phyloP scores from a whole-genome alignment of 2,329 filamentous ascomycete species.

The Penicillium oxalicum region DNA sequence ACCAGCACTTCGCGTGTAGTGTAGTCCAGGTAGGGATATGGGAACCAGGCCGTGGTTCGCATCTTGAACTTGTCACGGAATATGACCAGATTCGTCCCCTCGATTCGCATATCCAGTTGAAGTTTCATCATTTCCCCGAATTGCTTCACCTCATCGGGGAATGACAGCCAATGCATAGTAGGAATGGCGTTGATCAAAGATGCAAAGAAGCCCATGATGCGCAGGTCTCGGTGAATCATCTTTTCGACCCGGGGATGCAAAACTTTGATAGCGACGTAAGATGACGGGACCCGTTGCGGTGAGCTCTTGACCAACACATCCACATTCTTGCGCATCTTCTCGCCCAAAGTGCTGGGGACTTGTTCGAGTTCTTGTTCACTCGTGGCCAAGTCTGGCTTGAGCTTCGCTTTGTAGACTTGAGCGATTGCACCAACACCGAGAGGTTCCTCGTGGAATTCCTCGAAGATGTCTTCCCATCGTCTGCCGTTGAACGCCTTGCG shows the following conservation, averaged over 20 bases:
- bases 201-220: constrained; percentile 93
- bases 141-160: constrained; percentile 87
- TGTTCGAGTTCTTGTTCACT: constrained; percentile 52
- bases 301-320: constrained; percentile 80
- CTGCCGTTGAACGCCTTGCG: constrained; percentile 74
- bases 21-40: constrained; percentile 86
- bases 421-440: constrained; percentile 93
- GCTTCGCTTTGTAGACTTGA: constrained; percentile 92
- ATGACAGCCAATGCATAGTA: constrained; percentile 93
- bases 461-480: constrained; percentile 83
- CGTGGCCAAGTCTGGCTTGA: constrained; percentile 71
- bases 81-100: constrained; percentile 77
- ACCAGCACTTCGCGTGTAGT: constrained; percentile 88
- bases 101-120: constrained; percentile 92
- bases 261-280: constrained; percentile 92
- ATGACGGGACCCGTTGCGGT: constrained; percentile 78
- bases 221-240: constrained; percentile 80
- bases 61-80: constrained; percentile 89
- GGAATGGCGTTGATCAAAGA: constrained; percentile 76
- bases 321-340: constrained; percentile 72
- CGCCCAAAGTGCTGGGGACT: constrained; percentile 53
- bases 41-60: constrained; percentile 91
- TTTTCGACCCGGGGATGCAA: constrained; percentile 87
- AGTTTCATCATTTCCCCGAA: constrained; percentile 99
- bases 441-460: constrained; percentile 85